Conservation (phyloP, 176 grass and related monocot genomes). For the Juncus inflexus region DNA sequence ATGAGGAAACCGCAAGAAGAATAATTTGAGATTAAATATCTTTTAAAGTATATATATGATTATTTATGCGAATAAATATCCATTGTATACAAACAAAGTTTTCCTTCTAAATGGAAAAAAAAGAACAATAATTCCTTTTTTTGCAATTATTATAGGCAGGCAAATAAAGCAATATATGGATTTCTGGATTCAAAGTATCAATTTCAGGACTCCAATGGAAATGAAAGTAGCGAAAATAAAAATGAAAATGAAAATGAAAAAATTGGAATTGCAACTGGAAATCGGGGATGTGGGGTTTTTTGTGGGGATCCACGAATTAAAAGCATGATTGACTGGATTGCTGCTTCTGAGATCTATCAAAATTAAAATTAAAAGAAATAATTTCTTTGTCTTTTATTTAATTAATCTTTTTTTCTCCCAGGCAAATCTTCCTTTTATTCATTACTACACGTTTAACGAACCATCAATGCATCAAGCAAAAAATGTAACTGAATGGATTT, state of each 20-base stretch:
- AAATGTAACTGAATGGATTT: conserved; percentile 30
- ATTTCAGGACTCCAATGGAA: not conserved
- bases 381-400: not conserved
- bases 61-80: not conserved
- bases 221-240: not conserved
- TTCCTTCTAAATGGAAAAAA: not conserved
- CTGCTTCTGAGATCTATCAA: conserved; percentile 33
- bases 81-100: not conserved
- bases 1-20: conserved; percentile 21
- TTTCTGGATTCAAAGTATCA: conserved; percentile 27
- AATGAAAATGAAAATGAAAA: conserved; percentile 1
- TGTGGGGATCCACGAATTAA: conserved; percentile 34
- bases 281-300: conserved; percentile 38
- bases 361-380: not conserved
- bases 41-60: conserved; percentile 31
- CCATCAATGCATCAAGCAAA: conserved; percentile 22
- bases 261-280: conserved; percentile 38
- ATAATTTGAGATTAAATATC: conserved; percentile 23
- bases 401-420: conserved; percentile 10
- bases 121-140: not conserved
- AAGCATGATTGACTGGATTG: conserved; percentile 36
- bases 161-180: conserved; percentile 37
- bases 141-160: conserved; percentile 22
- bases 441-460: conserved; percentile 44
- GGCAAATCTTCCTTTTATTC: conserved; percentile 35